phyloP scores from a whole-genome alignment of 139 green algal genomes.

The Yamagishiella unicocca region DNA sequence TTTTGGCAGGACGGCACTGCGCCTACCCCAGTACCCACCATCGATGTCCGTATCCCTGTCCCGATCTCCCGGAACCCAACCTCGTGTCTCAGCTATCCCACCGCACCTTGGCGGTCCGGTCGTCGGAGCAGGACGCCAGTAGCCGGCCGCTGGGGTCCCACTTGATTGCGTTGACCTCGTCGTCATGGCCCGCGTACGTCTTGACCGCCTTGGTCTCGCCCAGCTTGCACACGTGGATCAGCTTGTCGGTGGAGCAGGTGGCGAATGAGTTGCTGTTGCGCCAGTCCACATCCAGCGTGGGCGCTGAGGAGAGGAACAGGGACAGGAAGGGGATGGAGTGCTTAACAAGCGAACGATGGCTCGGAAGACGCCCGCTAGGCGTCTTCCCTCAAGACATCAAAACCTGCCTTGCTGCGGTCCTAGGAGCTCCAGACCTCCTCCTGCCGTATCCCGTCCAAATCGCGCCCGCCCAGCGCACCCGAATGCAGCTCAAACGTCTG shows the following conservation, averaged over 20 bases:
- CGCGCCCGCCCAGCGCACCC: constrained; percentile 62
- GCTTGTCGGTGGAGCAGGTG: constrained; percentile 90
- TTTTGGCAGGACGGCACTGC: no score
- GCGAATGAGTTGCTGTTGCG: constrained; percentile 91
- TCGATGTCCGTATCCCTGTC: no score
- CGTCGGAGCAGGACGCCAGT: constrained; percentile 92
- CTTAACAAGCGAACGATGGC: no score
- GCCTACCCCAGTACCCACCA: no score
- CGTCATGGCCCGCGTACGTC: constrained; percentile 82
- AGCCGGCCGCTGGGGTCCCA: constrained; percentile 72
- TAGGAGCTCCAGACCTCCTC: no score
- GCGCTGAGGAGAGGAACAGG: constrained; percentile 55
- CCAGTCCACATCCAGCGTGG: constrained; percentile 95
- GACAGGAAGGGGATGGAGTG: no score
- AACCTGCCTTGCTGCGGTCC: no score
- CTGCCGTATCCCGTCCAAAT: no score
- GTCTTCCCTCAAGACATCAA: no score
- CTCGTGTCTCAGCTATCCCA: constrained; percentile 47
- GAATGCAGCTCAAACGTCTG: constrained; percentile 86
- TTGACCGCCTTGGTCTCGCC: constrained; percentile 71
- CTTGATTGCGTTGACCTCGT: constrained; percentile 94
- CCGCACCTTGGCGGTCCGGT: constrained; percentile 87
- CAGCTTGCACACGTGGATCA: constrained; percentile 90
- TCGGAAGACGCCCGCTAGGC: no score
- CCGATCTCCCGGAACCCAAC: constrained; percentile 61